These are phyloP conservation scores for Curvularia hawaiiensis DNA, from an alignment of 2,329 filamentous ascomycete species.

Conservation along the genomic window DNA sequence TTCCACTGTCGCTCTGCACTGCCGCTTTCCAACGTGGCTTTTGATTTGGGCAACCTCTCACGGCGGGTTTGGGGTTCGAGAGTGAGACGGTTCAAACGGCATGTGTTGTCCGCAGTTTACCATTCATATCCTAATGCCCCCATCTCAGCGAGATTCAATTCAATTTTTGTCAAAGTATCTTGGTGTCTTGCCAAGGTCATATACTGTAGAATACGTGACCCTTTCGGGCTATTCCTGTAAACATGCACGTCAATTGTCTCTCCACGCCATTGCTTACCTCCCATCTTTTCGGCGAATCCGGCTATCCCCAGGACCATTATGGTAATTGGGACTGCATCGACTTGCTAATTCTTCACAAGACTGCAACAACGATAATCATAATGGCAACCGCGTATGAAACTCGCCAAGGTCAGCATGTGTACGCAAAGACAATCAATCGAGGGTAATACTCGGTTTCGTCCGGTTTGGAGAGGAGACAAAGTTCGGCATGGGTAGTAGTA, in stretches of 20 bases:
- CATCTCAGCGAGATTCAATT: neutral
- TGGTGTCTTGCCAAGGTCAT: neutral
- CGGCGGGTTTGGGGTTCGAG: neutral
- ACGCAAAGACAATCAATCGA: neutral
- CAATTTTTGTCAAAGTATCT: neutral
- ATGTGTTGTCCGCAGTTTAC: neutral
- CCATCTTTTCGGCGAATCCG: neutral
- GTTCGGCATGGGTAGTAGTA: neutral
- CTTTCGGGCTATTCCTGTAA: neutral
- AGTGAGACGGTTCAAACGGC: neutral
- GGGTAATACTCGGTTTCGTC: neutral
- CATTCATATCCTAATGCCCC: neutral
- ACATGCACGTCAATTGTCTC: neutral
- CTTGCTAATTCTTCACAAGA: neutral
- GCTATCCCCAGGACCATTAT: neutral
- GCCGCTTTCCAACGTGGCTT: neutral
- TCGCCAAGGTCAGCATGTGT: conserved; percentile 1
- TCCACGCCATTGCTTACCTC: neutral
- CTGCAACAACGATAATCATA: neutral
- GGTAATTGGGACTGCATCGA: neutral
- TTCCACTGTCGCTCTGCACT: neutral
- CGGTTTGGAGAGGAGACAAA: conserved; percentile 2
- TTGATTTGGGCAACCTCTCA: neutral
- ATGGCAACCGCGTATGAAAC: neutral
- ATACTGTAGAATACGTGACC: neutral